Evolutionary conservation across 129 eudicot species (phyloP).

Genomic region (Saussurea involucrata): DNA sequence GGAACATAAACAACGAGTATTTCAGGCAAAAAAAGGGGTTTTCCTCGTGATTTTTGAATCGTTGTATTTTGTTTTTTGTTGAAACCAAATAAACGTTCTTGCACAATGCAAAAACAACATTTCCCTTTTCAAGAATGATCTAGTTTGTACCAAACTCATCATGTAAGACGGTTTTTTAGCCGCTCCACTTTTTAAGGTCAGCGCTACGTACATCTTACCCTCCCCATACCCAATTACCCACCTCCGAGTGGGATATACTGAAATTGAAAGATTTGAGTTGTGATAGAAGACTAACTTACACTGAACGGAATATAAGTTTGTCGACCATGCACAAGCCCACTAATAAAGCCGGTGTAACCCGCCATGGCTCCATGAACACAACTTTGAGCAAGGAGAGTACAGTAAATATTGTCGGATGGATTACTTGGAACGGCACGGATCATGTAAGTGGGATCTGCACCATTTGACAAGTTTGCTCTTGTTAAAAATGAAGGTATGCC

Average conservation of each 20-base stretch:
- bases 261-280: neutral
- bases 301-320: slow-evolving; percentile 80
- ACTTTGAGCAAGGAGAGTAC: slow-evolving; percentile 96
- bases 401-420: slow-evolving; percentile 86
- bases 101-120: neutral
- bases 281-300: slow-evolving; percentile 37
- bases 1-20: too few relatives aligned
- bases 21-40: too few relatives aligned
- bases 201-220: neutral
- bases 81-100: too few relatives aligned
- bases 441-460: slow-evolving; percentile 94
- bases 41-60: too few relatives aligned
- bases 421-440: slow-evolving; percentile 91
- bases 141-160: neutral
- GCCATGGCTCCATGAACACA: slow-evolving; percentile 97
- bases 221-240: neutral
- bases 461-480: neutral
- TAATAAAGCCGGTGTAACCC: slow-evolving; percentile 74
- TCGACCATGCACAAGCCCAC: slow-evolving; percentile 81
- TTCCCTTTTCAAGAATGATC: neutral
- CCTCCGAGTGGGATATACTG: too few relatives aligned
- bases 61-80: too few relatives aligned
- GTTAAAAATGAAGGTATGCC: slow-evolving; percentile 14
- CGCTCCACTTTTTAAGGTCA: neutral
- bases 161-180: too few relatives aligned